Base-by-base conservation (phyloP, 2,329 filamentous ascomycete genomes). In the Aspergillus aculeatus region DNA sequence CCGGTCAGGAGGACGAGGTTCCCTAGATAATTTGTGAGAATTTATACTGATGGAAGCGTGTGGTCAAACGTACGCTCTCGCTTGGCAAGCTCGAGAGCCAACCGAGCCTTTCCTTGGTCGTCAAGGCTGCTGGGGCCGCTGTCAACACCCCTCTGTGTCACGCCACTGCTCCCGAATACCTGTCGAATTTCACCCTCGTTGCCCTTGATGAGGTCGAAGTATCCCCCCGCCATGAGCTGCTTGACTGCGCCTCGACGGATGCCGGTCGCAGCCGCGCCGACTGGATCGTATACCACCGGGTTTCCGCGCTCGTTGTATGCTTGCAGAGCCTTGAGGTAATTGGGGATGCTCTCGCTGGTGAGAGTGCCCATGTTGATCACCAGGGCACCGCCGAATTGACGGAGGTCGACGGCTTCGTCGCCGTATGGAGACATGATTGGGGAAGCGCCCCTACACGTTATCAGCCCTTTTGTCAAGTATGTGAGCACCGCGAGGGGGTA, bases 351-450 rank as follows among this genome's bases (percentile, higher is more conserved):
- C 5, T 92, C 89, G 0, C 88, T 86, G 1, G 90, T 95, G 6
- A 94, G 87, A 0, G 92, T 96, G 29, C 94, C 94, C 92, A 97
- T 97, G 77, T 98, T 98, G 71, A 98, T 84, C 50, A 98, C 89
- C 1, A 98, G 83, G 0, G 89, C 86, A 11, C 91, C 92, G 41
- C 88, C 88, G 0, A 96, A 83, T 31, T 82, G 83, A 12, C 89
- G 87, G n/a, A 98, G 83, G 70, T 97, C 93, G 7, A 78, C 73
- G 0, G 92, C 92, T 80, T 98, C 94, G 54, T 87, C 85, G 26
- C 88, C 90, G 69, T 93, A 90, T 74, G 91, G 93, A 7, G 92
- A 88, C 94, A 98, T 98, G 75, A 97, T 97, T 44, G 94, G 94
- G 21, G 90, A 95, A 12, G 90, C 90, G 38, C 94, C 94, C 55